phyloP scores from a whole-genome alignment of 2,329 filamentous ascomycete genomes.

The Exophiala aquamarina region DNA sequence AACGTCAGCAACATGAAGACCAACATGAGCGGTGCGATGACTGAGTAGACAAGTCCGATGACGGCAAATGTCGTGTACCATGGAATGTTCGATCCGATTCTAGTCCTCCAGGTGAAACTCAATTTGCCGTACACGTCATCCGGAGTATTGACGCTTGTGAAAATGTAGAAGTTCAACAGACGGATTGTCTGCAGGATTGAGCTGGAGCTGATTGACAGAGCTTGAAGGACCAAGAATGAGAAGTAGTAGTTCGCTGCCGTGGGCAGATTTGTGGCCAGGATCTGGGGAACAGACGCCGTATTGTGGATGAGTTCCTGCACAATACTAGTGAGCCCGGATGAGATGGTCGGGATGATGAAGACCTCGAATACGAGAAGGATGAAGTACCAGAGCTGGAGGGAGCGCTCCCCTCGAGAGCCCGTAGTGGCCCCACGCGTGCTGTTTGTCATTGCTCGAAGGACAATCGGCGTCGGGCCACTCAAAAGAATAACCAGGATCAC shows the following conservation, averaged over 20 bases:
- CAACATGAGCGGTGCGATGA: conserved; percentile 19
- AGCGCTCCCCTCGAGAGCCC: conserved; percentile 26
- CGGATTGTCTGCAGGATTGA: conserved; percentile 18
- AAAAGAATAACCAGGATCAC: conserved; percentile 27
- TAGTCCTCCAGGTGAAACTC: conserved; percentile 18
- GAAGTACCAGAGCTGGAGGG: conserved; percentile 30
- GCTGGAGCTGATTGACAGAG: conserved; percentile 17
- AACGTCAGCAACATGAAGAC: conserved; percentile 19
- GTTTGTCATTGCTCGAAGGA: conserved; percentile 21
- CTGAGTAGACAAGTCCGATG: conserved; percentile 19
- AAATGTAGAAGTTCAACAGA: conserved; percentile 18
- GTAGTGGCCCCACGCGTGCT: conserved; percentile 15
- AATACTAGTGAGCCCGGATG: conserved; percentile 30
- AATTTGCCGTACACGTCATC: conserved; percentile 14
- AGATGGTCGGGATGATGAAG: conserved; percentile 29
- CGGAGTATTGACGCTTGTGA: conserved; percentile 11
- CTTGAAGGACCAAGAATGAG: conserved; percentile 29
- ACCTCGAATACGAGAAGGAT: conserved; percentile 28
- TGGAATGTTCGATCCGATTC: conserved; percentile 20
- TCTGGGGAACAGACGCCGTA: conserved; percentile 22
- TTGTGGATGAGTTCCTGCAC: conserved; percentile 26
- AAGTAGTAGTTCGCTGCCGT: conserved; percentile 31
- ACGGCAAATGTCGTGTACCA: conserved; percentile 20
- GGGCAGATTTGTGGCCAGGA: conserved; percentile 29
- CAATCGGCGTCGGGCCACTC: conserved; percentile 23